phyloP scores from a whole-genome alignment of 2,329 filamentous ascomycete genomes.

The Didymella keratinophila region DNA sequence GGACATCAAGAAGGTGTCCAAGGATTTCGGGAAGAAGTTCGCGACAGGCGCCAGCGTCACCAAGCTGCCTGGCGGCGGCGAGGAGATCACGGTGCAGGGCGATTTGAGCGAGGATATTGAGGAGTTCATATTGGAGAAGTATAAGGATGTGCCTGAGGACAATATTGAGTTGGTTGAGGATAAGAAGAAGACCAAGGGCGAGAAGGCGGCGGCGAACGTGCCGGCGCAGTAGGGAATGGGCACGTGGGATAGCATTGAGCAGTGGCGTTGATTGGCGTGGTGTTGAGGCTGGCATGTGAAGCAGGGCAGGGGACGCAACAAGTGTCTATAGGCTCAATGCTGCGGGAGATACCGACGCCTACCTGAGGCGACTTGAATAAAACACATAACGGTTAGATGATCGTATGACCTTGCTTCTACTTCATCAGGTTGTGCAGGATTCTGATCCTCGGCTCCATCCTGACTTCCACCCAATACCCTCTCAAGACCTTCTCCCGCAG shows the following conservation, averaged over 20 bases:
- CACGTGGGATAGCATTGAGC: neutral
- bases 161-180: constrained; percentile 96
- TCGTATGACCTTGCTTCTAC: neutral
- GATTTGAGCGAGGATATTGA: constrained; percentile 94
- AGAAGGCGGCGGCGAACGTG: constrained; percentile 21
- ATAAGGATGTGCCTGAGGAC: constrained; percentile 89
- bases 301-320: neutral
- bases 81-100: constrained; percentile 98
- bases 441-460: constrained; percentile 62
- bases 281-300: neutral
- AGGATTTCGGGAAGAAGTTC: constrained; percentile 98
- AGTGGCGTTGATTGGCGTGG: neutral
- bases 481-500: constrained; percentile 49
- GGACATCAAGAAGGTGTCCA: constrained; percentile 93
- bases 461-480: constrained; percentile 64
- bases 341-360: neutral
- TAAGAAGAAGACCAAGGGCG: constrained; percentile 81
- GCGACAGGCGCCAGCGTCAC: constrained; percentile 93
- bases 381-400: neutral
- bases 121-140: constrained; percentile 88
- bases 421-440: constrained; percentile 54
- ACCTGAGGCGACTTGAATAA: neutral
- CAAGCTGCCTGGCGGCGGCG: constrained; percentile 82
- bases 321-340: neutral
- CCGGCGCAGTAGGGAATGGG: constrained; percentile 20